Conservation (phyloP, 1,284 basidiomycete genomes). For the Cutaneotrichosporon sp. region DNA sequence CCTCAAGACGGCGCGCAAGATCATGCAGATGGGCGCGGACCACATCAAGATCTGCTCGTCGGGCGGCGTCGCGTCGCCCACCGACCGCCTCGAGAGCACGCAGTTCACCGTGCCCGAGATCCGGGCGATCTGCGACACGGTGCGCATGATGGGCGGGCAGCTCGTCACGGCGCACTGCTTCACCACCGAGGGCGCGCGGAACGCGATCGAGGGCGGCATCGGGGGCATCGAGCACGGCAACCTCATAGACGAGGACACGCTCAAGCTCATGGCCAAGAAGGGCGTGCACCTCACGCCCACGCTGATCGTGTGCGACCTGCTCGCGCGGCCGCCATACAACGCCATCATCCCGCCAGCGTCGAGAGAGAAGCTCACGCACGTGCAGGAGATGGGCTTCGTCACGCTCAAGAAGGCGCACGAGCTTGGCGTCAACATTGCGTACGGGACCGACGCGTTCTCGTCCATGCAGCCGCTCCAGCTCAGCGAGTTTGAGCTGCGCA, state of each 20-base stretch:
- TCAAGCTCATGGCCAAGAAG: constrained; percentile 51
- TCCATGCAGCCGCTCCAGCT: constrained; percentile 34
- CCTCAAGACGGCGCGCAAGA: constrained; percentile 56
- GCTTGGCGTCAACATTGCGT: constrained; percentile 34
- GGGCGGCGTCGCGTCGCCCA: constrained; percentile 57
- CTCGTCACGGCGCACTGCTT: constrained; percentile 43
- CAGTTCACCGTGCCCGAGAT: constrained; percentile 59
- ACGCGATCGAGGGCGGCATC: constrained; percentile 43
- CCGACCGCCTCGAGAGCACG: constrained; percentile 58
- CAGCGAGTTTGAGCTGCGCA: constrained; percentile 54
- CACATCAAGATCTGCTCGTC: constrained; percentile 55
- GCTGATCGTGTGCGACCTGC: constrained; percentile 54
- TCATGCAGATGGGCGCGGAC: constrained; percentile 58
- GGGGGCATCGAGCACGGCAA: constrained; percentile 59
- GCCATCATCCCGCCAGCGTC: constrained; percentile 28
- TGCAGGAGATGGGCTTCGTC: constrained; percentile 28
- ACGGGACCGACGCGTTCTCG: constrained; percentile 35
- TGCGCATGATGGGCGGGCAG: constrained; percentile 52
- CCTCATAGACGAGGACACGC: constrained; percentile 43
- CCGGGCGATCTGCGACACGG: constrained; percentile 57
- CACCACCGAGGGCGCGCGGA: constrained; percentile 37
- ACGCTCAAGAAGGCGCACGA: constrained; percentile 36
- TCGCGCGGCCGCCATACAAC: constrained; percentile 29
- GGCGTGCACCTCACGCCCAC: constrained; percentile 58
- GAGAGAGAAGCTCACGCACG: constrained; percentile 30